A percentile compares a stretch with the other conserved stretches of the same genome.
phyloP scores from a whole-genome alignment of 495 filamentous ascomycete genomes.

The Aspergillus campestris region DNA sequence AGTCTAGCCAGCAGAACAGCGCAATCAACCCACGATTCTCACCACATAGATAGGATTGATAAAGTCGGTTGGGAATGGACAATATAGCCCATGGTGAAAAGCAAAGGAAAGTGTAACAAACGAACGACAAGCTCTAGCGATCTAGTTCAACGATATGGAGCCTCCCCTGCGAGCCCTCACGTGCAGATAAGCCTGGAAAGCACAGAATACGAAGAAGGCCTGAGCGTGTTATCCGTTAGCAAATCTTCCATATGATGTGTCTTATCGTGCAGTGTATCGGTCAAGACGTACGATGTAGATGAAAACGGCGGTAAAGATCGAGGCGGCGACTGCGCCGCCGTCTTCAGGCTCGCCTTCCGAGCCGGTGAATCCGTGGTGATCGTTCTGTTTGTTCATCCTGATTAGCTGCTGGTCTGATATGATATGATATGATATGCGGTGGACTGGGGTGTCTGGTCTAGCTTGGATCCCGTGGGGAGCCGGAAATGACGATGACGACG shows the following conservation, averaged over 20 bases:
- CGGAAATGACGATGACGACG: background rate
- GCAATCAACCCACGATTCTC: too few relatives aligned
- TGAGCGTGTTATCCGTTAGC: constrained; percentile 22
- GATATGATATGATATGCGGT: constrained; percentile 1
- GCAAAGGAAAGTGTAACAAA: constrained; percentile 14
- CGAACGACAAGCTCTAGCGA: background rate
- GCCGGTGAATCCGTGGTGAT: constrained; percentile 75
- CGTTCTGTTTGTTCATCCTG: constrained; percentile 32
- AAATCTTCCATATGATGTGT: background rate
- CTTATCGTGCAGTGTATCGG: background rate
- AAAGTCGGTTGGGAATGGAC: too few relatives aligned
- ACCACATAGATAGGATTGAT: too few relatives aligned
- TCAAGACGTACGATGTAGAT: constrained; percentile 67
- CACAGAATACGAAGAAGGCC: constrained; percentile 87
- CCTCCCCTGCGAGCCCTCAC: constrained; percentile 67
- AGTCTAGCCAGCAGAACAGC: too few relatives aligned
- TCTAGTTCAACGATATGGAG: constrained; percentile 63
- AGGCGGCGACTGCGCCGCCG: constrained; percentile 66
- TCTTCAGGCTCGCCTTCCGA: constrained; percentile 63
- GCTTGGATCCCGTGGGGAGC: background rate
- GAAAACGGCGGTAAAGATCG: constrained; percentile 74
- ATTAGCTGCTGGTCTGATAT: background rate
- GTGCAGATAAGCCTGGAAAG: constrained; percentile 74
- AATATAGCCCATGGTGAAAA: background rate
- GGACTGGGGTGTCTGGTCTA: constrained; percentile 5